These are phyloP conservation scores for Ceratocystis cubensis DNA, from an alignment of 2,329 filamentous ascomycete species.

Conservation along the genomic window DNA sequence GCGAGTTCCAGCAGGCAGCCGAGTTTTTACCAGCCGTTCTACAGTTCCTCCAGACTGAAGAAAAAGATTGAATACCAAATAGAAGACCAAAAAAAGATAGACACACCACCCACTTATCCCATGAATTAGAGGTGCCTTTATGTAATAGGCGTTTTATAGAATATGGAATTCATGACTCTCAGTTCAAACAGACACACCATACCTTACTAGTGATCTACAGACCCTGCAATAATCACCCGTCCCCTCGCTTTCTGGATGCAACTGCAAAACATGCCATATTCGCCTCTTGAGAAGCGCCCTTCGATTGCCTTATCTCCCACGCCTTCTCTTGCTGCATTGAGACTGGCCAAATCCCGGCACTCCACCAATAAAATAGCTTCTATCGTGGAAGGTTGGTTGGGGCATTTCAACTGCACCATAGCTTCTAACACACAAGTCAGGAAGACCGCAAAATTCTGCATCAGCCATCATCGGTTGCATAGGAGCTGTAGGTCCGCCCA, in stretches of 20 bases:
- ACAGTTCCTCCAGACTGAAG: constrained; percentile 36
- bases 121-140: not conserved
- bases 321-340: not conserved
- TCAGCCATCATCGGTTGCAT: not conserved
- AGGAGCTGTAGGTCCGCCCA: not conserved
- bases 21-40: constrained; percentile 47
- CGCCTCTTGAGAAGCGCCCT: not conserved
- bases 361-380: not conserved
- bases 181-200: not conserved
- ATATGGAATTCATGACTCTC: not conserved
- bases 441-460: not conserved
- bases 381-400: not conserved
- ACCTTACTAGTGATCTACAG: not conserved
- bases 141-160: not conserved
- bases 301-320: not conserved
- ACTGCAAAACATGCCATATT: not conserved
- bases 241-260: not conserved
- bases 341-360: not conserved
- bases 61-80: constrained; percentile 12
- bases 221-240: not conserved
- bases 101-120: not conserved
- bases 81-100: not conserved
- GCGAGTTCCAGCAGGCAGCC: constrained; percentile 56
- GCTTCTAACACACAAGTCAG: not conserved
- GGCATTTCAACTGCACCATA: not conserved